A percentile compares a stretch with the other conserved stretches of the same genome.
phyloP scores from a whole-genome alignment of 257 asterid genomes.

The Thymus quinquecostatus region DNA sequence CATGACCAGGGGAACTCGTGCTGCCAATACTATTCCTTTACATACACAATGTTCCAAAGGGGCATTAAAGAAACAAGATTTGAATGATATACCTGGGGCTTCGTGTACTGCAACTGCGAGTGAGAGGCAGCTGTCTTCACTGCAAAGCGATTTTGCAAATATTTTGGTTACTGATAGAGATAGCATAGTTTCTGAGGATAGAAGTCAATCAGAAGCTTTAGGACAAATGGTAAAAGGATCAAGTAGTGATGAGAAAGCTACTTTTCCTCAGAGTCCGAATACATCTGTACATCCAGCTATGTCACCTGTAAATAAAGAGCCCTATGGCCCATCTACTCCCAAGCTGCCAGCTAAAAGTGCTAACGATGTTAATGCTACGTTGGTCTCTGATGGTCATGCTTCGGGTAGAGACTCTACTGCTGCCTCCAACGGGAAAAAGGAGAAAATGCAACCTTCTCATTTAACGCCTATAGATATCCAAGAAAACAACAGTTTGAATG shows the following conservation, averaged over 20 bases:
- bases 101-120: constrained; percentile 53
- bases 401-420: constrained; percentile 41
- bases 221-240: constrained; percentile 41
- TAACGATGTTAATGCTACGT: constrained; percentile 36
- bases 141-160: constrained; percentile 46
- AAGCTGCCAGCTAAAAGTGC: constrained; percentile 37
- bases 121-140: constrained; percentile 45
- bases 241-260: constrained; percentile 38
- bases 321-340: constrained; percentile 38
- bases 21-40: constrained; percentile 54
- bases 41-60: constrained; percentile 50
- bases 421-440: constrained; percentile 37
- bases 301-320: constrained; percentile 38
- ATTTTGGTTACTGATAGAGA: constrained; percentile 45
- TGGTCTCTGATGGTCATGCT: constrained; percentile 41
- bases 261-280: constrained; percentile 36
- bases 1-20: constrained; percentile 81
- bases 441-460: constrained; percentile 44
- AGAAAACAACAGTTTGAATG: constrained; percentile 41
- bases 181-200: constrained; percentile 40
- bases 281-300: constrained; percentile 34
- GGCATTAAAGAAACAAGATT: constrained; percentile 48
- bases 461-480: constrained; percentile 52
- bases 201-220: constrained; percentile 35
- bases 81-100: constrained; percentile 41